Conservation (phyloP, 208 protist species). For the Acanthamoeba healyi region DNA sequence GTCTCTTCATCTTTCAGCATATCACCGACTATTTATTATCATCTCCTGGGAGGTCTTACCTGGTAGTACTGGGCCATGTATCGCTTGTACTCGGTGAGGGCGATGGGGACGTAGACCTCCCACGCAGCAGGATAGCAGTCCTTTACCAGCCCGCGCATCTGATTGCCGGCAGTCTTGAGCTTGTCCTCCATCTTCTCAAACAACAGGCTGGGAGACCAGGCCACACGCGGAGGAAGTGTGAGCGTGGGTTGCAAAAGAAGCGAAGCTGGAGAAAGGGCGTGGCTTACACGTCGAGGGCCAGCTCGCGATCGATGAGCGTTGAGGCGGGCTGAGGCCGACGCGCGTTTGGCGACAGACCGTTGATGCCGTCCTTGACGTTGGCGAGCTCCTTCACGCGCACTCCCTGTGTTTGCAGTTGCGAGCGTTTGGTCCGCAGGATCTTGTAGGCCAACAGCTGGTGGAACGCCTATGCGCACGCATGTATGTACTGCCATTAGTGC, state of each 20-base stretch:
- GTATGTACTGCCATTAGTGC: too few species aligned
- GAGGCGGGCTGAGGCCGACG: not conserved
- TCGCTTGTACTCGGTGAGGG: constrained; percentile 73
- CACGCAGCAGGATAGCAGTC: constrained; percentile 31
- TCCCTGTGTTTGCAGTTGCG: not conserved
- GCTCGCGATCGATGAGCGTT: constrained; percentile 34
- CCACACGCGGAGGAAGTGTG: not conserved
- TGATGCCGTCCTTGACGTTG: not conserved
- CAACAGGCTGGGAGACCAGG: not conserved
- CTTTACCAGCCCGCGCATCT: constrained; percentile 33
- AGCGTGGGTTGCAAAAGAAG: not conserved
- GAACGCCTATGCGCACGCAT: not conserved
- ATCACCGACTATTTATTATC: too few species aligned
- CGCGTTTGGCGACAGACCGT: not conserved
- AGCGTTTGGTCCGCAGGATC: constrained; percentile 51
- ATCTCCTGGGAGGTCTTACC: not conserved
- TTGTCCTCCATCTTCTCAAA: constrained; percentile 67
- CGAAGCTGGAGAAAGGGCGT: not conserved
- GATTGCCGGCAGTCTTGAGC: constrained; percentile 5
- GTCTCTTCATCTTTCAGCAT: too few species aligned
- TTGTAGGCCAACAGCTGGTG: constrained; percentile 47
- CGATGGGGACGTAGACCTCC: constrained; percentile 73
- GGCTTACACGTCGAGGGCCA: constrained; percentile 35
- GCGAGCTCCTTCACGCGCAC: constrained; percentile 58
- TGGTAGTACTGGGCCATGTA: constrained; percentile 56